Percentiles rank a stretch among this genome's conserved stretches.
These are phyloP conservation scores for Diaporthe ilicicola DNA, from an alignment of 2,329 filamentous ascomycete genomes.

Conservation along the genomic window DNA sequence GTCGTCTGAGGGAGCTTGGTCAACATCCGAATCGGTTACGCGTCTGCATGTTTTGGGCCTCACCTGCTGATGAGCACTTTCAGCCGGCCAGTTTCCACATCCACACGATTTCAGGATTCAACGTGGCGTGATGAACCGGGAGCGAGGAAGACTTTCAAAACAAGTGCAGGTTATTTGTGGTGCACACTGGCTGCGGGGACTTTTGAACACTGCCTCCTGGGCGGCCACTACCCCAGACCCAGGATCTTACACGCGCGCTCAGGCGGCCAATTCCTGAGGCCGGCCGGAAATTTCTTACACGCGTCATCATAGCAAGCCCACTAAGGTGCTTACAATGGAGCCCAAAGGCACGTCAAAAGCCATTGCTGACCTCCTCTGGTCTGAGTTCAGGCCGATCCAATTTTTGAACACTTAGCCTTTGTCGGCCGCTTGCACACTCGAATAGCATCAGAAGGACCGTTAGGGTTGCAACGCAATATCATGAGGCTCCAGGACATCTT, in stretches of 20 bases:
- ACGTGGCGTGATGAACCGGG: not conserved
- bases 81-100: not conserved
- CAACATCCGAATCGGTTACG: not conserved
- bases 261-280: not conserved
- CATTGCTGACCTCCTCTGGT: not conserved
- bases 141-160: not conserved
- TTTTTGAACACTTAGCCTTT: not conserved
- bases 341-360: not conserved
- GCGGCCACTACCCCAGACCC: not conserved
- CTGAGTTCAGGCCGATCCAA: not conserved
- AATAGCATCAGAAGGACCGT: not conserved
- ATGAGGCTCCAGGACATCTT: not conserved
- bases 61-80: not conserved
- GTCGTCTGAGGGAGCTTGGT: not conserved
- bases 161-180: not conserved
- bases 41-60: not conserved
- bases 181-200: not conserved
- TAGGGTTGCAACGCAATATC: too few species aligned
- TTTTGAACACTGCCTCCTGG: not conserved
- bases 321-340: not conserved
- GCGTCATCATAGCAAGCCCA: not conserved
- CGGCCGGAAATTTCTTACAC: not conserved
- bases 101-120: not conserved
- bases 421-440: not conserved
- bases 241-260: not conserved